Evolutionary conservation across 495 filamentous ascomycete genomes (phyloP).

Genomic region (Xylaria flabelliformis): DNA sequence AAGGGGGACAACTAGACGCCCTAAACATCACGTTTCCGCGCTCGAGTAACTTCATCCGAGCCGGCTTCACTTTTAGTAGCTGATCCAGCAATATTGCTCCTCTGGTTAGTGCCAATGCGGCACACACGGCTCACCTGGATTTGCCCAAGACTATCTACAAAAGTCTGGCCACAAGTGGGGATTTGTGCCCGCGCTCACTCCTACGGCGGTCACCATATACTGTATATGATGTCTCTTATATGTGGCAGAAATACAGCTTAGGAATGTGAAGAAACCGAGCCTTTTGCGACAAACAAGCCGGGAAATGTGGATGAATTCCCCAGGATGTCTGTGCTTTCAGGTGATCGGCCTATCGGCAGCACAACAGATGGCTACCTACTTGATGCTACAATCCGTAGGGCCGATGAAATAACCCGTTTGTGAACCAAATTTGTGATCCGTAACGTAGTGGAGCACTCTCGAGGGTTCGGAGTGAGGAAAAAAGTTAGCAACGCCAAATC

Average conservation of each 20-base stretch:
- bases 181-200: not conserved
- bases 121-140: constrained; percentile 17
- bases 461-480: not conserved
- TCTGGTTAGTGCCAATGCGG: constrained; percentile 7
- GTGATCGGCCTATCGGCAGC: constrained; percentile 10
- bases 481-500: not conserved
- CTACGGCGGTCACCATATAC: not conserved
- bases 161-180: constrained; percentile 22
- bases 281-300: constrained; percentile 11
- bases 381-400: constrained; percentile 3
- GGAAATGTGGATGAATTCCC: constrained; percentile 26
- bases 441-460: not conserved
- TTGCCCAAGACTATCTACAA: not conserved
- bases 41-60: constrained; percentile 1
- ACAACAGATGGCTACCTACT: not conserved
- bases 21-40: constrained; percentile 5
- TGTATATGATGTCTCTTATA: constrained; percentile 21
- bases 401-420: constrained; percentile 15
- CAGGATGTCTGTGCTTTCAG: constrained; percentile 23
- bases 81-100: not conserved
- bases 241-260: constrained; percentile 11
- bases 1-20: not conserved
- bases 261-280: not conserved
- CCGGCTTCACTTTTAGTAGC: constrained; percentile 19
- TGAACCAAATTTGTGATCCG: not conserved